Conservation (phyloP, 148 eudicot species). For the Vaccinium myrtillus region DNA sequence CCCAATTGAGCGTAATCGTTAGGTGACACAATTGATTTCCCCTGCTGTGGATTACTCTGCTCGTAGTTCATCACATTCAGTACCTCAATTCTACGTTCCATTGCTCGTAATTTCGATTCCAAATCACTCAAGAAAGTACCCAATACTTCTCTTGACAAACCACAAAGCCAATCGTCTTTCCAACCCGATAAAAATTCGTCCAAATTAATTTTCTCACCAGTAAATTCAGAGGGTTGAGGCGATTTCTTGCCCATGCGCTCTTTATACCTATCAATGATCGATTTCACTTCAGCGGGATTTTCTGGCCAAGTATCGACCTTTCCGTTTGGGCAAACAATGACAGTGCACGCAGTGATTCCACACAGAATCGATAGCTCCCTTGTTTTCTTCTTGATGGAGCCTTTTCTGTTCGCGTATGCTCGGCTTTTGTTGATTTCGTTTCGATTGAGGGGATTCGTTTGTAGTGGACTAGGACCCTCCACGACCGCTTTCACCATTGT, state of each 20-base stretch:
- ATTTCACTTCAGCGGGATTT: background rate
- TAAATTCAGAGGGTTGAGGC: too few species aligned
- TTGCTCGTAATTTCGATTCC: background rate
- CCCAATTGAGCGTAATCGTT: background rate
- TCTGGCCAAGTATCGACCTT: conserved; percentile 23
- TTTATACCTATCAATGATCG: background rate
- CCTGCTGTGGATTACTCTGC: background rate
- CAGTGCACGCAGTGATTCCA: conserved; percentile 13
- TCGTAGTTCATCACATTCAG: background rate
- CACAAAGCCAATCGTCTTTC: too few species aligned
- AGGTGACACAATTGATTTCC: background rate
- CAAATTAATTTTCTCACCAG: too few species aligned
- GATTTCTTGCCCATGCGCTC: background rate
- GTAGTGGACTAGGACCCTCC: too few species aligned
- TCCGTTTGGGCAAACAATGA: background rate
- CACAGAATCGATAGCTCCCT: conserved; percentile 19
- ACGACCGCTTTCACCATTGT: too few species aligned
- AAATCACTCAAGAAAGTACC: too few species aligned
- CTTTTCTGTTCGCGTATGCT: background rate
- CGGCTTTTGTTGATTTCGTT: too few species aligned
- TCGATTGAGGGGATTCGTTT: too few species aligned
- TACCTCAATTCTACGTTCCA: background rate
- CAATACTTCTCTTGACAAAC: too few species aligned
- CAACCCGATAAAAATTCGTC: too few species aligned
- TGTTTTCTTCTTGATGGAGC: conserved; percentile 18